phyloP scores from a whole-genome alignment of 805 yeast species.

The Barnettozyma sucrosica region DNA sequence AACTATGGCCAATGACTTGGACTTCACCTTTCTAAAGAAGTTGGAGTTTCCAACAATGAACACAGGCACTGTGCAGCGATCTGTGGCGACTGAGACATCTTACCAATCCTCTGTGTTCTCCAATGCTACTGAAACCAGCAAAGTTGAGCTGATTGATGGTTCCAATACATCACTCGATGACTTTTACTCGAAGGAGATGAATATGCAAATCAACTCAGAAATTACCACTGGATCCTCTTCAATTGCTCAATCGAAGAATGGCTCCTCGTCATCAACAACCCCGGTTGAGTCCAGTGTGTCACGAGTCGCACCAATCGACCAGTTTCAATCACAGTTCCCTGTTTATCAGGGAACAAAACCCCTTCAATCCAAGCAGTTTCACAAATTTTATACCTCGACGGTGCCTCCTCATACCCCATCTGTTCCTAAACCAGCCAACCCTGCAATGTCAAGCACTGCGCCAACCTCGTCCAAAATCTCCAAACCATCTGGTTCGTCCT shows the following conservation, averaged over 20 bases:
- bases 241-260: not conserved
- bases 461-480: constrained; percentile 3
- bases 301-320: not conserved
- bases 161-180: constrained; percentile 9
- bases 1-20: constrained; percentile 1
- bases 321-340: constrained; percentile 7
- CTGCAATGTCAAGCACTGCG: not conserved
- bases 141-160: not conserved
- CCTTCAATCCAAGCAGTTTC: constrained; percentile 14
- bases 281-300: not conserved
- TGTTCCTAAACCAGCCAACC: not conserved
- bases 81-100: constrained; percentile 8
- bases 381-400: constrained; percentile 17
- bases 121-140: constrained; percentile 8
- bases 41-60: constrained; percentile 10
- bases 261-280: not conserved
- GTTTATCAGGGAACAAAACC: not conserved
- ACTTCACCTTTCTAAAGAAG: constrained; percentile 11
- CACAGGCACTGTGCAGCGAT: constrained; percentile 1
- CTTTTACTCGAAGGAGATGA: constrained; percentile 18
- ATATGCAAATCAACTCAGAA: constrained; percentile 16
- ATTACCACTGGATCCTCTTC: constrained; percentile 5
- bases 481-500: constrained; percentile 12
- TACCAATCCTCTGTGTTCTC: constrained; percentile 19
- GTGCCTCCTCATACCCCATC: constrained; percentile 1